A percentile compares a stretch with the other conserved stretches of the same genome.
phyloP scores from a whole-genome alignment of 2,329 filamentous ascomycete genomes.

The Bipolaris victoriae region DNA sequence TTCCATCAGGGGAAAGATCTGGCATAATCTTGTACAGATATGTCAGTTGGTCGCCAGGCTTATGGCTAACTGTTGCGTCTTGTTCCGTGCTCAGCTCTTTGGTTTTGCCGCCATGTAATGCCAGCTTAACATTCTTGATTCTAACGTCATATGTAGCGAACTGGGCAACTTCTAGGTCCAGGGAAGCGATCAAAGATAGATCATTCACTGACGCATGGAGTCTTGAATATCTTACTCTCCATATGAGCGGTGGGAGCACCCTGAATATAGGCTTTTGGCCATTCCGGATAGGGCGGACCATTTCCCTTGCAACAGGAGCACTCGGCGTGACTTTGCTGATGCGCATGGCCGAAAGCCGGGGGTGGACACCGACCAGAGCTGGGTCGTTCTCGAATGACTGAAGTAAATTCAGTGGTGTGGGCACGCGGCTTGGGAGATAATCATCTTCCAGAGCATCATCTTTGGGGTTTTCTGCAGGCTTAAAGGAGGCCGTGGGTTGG shows the following conservation, averaged over 20 bases:
- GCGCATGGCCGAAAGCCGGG: slow-evolving; percentile 73
- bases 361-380: slow-evolving; percentile 65
- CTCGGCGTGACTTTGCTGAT: slow-evolving; percentile 76
- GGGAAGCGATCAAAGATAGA: slow-evolving; percentile 67
- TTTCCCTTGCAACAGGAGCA: slow-evolving; percentile 64
- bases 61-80: slow-evolving; percentile 65
- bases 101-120: slow-evolving; percentile 64
- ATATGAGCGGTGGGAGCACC: slow-evolving; percentile 73
- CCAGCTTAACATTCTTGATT: slow-evolving; percentile 65
- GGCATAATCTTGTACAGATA: slow-evolving; percentile 71
- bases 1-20: slow-evolving; percentile 52
- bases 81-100: slow-evolving; percentile 56
- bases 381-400: slow-evolving; percentile 73
- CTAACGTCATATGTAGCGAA: slow-evolving; percentile 71
- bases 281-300: slow-evolving; percentile 68
- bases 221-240: slow-evolving; percentile 73
- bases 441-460: slow-evolving; percentile 59
- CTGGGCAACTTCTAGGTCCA: slow-evolving; percentile 76
- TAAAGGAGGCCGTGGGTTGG: slow-evolving; percentile 61
- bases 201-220: slow-evolving; percentile 62
- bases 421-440: slow-evolving; percentile 72
- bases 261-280: slow-evolving; percentile 67
- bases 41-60: slow-evolving; percentile 75
- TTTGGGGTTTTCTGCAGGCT: slow-evolving; percentile 56
- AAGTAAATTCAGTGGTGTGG: slow-evolving; percentile 76